These are phyloP conservation scores for Colletotrichum paranaense DNA, from an alignment of 2,329 filamentous ascomycete genomes.

Conservation along the genomic window DNA sequence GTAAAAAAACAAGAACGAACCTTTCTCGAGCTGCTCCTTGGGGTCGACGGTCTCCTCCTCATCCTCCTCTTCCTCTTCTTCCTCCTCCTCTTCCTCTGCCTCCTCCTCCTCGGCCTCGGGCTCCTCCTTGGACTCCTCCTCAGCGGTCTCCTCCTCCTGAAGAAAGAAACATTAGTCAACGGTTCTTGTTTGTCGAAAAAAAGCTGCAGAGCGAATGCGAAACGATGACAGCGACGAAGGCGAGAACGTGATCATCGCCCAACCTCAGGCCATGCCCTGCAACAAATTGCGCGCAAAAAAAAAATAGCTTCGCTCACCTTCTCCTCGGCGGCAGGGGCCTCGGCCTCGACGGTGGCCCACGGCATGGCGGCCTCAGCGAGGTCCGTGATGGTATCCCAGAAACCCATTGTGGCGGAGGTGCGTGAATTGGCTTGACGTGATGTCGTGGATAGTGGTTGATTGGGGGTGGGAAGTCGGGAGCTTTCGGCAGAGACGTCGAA, in stretches of 20 bases:
- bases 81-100: constrained; percentile 76
- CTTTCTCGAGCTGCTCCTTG: constrained; percentile 91
- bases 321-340: constrained; percentile 76
- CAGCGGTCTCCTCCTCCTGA: constrained; percentile 51
- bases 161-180: constrained; percentile 13
- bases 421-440: constrained; percentile 40
- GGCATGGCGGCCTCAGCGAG: constrained; percentile 73
- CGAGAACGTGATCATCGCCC: neutral
- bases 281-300: constrained; percentile 34
- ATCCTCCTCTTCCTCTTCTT: constrained; percentile 83
- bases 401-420: constrained; percentile 67
- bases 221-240: neutral
- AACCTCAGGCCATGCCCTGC: neutral
- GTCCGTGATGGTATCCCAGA: constrained; percentile 74
- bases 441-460: constrained; percentile 38
- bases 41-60: constrained; percentile 86
- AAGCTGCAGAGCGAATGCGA: neutral
- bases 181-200: neutral
- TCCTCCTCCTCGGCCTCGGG: constrained; percentile 65
- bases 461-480: constrained; percentile 50
- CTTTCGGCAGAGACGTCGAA: constrained; percentile 45
- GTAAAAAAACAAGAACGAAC: constrained; percentile 66
- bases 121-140: constrained; percentile 55
- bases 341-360: constrained; percentile 73
- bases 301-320: constrained; percentile 53